Percentiles rank a stretch among this genome's conserved stretches.
Conservation (phyloP, 495 filamentous ascomycete species). For the Aspergillus panamensis region DNA sequence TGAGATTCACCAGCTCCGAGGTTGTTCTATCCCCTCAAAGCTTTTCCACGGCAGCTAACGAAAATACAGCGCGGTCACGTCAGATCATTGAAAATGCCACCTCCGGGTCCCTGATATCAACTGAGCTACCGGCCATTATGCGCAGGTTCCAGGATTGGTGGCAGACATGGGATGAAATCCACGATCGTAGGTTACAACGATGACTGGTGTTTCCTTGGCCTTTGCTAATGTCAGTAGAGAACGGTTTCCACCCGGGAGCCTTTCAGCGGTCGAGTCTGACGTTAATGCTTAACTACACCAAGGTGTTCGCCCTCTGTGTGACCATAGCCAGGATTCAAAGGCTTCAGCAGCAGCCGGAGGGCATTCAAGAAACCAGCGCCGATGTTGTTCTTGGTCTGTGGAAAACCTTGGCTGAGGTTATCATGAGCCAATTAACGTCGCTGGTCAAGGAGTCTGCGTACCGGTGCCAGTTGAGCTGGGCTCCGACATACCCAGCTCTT, state of each 20-base stretch:
- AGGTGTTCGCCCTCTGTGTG: constrained; percentile 38
- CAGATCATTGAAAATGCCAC: constrained; percentile 33
- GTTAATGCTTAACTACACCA: constrained; percentile 39
- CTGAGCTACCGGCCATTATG: constrained; percentile 38
- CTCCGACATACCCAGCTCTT: constrained; percentile 41
- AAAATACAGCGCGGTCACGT: constrained; percentile 27
- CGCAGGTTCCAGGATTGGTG: constrained; percentile 38
- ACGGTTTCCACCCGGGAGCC: constrained; percentile 40
- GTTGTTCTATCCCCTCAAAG: constrained; percentile 6
- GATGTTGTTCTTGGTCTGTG: constrained; percentile 34
- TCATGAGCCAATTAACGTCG: constrained; percentile 39
- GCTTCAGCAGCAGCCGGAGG: constrained; percentile 30
- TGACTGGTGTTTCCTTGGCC: background rate
- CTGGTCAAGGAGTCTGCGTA: constrained; percentile 38
- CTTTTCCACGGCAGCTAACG: background rate
- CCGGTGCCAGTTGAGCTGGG: constrained; percentile 39
- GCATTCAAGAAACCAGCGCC: constrained; percentile 23
- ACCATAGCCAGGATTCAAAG: constrained; percentile 42
- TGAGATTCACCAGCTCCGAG: constrained; percentile 42
- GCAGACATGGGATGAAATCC: constrained; percentile 44
- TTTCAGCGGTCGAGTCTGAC: constrained; percentile 43
- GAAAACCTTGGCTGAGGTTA: constrained; percentile 36
- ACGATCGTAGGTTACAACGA: constrained; percentile 30
- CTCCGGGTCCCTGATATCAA: constrained; percentile 31
- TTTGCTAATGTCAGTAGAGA: constrained; percentile 23